Conservation (phyloP, 345 rosid species). For the Brassica juncea region DNA sequence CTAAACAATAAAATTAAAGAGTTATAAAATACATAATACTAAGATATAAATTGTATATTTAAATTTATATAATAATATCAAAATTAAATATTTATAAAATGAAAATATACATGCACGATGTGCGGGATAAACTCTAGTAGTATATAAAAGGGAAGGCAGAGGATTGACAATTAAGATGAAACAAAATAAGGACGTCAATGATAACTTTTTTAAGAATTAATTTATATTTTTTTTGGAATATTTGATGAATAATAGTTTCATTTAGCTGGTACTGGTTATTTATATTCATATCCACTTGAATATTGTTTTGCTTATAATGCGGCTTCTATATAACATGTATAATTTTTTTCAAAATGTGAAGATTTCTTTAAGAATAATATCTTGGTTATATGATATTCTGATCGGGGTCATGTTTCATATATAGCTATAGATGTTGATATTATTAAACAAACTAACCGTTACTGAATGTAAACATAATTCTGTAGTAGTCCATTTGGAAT, state of each 20-base stretch:
- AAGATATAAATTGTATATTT: too few relatives aligned
- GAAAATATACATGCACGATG: too few relatives aligned
- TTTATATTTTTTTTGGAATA: background rate
- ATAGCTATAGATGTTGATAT: background rate
- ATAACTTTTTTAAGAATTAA: too few relatives aligned
- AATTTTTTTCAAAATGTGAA: too few relatives aligned
- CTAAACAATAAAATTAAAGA: too few relatives aligned
- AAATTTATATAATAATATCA: too few relatives aligned
- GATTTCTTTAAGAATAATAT: background rate
- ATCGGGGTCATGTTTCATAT: background rate
- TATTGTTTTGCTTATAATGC: background rate
- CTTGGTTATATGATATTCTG: background rate
- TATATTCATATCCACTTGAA: background rate
- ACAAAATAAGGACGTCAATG: background rate
- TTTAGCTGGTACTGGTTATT: background rate
- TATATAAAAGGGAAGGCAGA: background rate
- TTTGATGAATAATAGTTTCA: background rate
- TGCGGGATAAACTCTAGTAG: too few relatives aligned
- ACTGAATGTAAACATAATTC: background rate
- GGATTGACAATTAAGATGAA: background rate
- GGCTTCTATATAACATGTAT: background rate
- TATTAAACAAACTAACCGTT: background rate
- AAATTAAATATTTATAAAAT: too few relatives aligned
- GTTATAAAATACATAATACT: too few relatives aligned
- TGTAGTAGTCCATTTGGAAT: background rate